Evolutionary conservation across 2,329 filamentous ascomycete species (phyloP), one percentile per base, ranked within the genome.

Genomic region (Chalaropsis ovoidea): DNA sequence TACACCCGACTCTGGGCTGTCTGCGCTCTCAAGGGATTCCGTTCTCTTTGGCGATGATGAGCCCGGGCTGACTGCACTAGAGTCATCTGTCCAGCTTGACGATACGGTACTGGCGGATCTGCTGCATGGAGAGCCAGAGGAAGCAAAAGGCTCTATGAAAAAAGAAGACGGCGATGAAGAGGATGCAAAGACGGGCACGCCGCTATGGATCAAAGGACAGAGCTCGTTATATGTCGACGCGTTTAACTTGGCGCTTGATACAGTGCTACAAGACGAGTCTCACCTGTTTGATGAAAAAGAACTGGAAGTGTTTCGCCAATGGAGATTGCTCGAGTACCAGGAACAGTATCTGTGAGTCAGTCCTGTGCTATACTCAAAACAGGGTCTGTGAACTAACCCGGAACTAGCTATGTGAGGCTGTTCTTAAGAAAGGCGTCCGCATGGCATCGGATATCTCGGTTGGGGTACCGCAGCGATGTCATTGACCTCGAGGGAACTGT

Each of bases 161-260:
- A 84, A 89, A 69, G 96, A 96, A 71, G 89, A 95, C 27, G 47
- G 15, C 19, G 22, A 22, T 17, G 13, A 17, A n/a, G 54, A 58
- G n/a, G 27, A 39, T 39, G 4, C 54, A n/a, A 58, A 31, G 24
- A 10, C 15, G 2, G 0, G 8, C n/a, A 19, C 31, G 15, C 27
- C 7, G 3, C 61, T 67, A 67, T 96, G 90, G 90, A 76, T 85
- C 3, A 84, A 81, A 71, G 90, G 90, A 0, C 86, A 85, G 73
- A 95, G 86, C 71, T 97, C 92, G 1, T 90, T 99, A 65, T 99
- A 99, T 71, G 90, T 96, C 19, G 94, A 99, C 76, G 94, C 94
- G 0, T 99, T 99, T 79, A 96, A 96, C 72, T 79, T 97, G 15
- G 90, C 93, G 1, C 77, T 99, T 61, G 86, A 93, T 67, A 96